phyloP scores from a whole-genome alignment of 768 basidiomycete genomes.

The Udeniomyces megalosporus region DNA sequence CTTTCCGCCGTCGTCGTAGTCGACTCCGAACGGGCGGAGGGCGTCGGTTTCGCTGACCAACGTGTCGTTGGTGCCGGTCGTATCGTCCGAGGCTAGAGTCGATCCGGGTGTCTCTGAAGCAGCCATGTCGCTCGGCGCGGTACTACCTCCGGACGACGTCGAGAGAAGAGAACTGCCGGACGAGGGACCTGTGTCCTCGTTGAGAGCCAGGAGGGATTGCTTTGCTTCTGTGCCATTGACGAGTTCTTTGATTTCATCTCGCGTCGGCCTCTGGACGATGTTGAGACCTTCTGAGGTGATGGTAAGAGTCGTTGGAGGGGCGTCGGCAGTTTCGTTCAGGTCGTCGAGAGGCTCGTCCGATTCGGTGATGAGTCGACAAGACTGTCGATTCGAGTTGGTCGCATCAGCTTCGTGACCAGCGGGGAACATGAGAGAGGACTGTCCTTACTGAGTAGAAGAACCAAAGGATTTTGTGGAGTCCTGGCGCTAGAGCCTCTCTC shows the following conservation, averaged over 20 bases:
- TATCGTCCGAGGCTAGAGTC: background rate
- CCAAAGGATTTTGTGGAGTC: slow-evolving; percentile 71
- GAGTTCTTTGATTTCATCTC: slow-evolving; percentile 18
- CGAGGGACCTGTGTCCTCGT: background rate
- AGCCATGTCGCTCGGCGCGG: too few species aligned
- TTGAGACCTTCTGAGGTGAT: slow-evolving; percentile 24
- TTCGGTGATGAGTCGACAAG: slow-evolving; percentile 51
- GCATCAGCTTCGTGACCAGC: too few species aligned
- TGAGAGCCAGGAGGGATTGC: background rate
- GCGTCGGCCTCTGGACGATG: slow-evolving; percentile 20
- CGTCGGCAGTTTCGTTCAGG: background rate
- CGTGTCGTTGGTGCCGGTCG: background rate
- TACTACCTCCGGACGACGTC: background rate
- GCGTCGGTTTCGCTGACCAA: background rate
- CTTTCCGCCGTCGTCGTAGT: background rate
- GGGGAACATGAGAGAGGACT: background rate
- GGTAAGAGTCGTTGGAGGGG: background rate
- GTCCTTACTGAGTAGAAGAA: slow-evolving; percentile 52
- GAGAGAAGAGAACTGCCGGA: background rate
- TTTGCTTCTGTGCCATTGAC: background rate
- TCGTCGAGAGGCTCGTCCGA: slow-evolving; percentile 24
- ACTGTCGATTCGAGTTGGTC: slow-evolving; percentile 31
- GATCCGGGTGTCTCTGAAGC: background rate
- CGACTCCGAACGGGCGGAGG: background rate
- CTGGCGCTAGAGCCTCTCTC: slow-evolving; percentile 68